Base-by-base conservation (phyloP, 176 grass and related monocot species). In the Hsuehochloa calcarea region DNA sequence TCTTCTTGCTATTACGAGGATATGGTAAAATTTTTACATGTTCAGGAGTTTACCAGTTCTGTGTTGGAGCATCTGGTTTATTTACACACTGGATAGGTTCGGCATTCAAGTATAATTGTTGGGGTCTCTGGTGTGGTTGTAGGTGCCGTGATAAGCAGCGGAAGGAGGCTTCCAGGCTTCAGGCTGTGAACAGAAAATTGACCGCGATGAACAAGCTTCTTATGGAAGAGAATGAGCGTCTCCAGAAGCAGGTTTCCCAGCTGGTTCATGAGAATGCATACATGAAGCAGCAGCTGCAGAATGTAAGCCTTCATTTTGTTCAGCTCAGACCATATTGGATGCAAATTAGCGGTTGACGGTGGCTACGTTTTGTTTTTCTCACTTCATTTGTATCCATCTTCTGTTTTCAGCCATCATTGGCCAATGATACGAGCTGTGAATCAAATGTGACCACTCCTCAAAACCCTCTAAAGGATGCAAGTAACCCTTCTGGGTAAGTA, bases 81-180 rank as follows among this genome's bases (percentile, higher is more conserved):
- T 15, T 27, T 16, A 47, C 13, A 0, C 31, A 51, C 11, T 71
- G 52, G 19, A 20, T 29, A 14, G 64, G 19, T 47, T 84, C 45
- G 39, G 10, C 20, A 25, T 59, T 43, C 59, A 74, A 59, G 35
- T 64, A 58, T 43, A 78, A 40, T 22, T 70, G 26, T 14, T 44
- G 2, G 22, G 12, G 50, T 70, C 10, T 77, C 35, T 62, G 37
- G 14, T 74, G 15, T 55, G 80, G n/a, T 49, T 56, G 13, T 70
- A 99, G 97, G 82, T 99, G 97, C 69, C 97, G 93, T 37, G 97
- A 99, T 51, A 99, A 99, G 85, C 97, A 99, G 45, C 84, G 93
- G 68, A 99, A 96, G 25, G 97, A 99, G 81, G 20, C 93, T 79
- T 99, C 97, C 7, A 86, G 97, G 76, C 93, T 99, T 35, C 97